Base-by-base conservation (phyloP, 148 eudicot genomes). In the Fagopyrum homotropicum region DNA sequence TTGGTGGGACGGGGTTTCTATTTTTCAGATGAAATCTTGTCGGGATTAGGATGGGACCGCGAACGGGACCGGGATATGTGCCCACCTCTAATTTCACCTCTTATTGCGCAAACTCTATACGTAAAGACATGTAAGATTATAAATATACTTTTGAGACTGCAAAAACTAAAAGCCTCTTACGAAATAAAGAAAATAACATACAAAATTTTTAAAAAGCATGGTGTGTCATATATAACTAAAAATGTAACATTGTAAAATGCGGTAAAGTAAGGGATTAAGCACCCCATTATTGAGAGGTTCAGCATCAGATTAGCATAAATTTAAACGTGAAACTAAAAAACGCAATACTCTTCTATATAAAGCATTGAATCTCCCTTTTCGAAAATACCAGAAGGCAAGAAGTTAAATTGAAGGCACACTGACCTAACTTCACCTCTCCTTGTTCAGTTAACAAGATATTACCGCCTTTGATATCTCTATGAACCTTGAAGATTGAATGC, bases 351-450 rank as follows among this genome's bases (percentile, higher is more conserved):
- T 19, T 8, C 61, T 17, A 4, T 6, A 6, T 4, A 6, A 56
- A 9, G 26, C 6, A 59, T 35, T 35, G 40, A 35, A 35, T 35
- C 30, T 22, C 30, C 9, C 10, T 59, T 22, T 22, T 35, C 64
- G 17, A 59, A 8, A 43, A 46, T 15, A 40, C 45, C 72, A 70
- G 9, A 69, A 47, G 17, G 35, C 46, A 15, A 72, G 9, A 11
- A 47, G 70, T 16, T 45, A 26, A 19, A 14, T 1, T 45, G 63
- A 49, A 83, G 52, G 50, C 54, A 61, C 77, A 84, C 94, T 79
- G 73, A 95, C 97, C 98, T 83, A 95, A 81, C 83, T 95, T 95
- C 75, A 95, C 97, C 82, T 95, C 98, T 75, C 98, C 98, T 90
- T 95, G 98, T 72, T 95, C 98, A 48, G 98, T 92, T 90, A 95